A percentile compares a stretch with the other conserved stretches of the same genome.
These are phyloP conservation scores for Colletotrichum cordylinicola DNA, from an alignment of 2,329 filamentous ascomycete species.

Conservation along the genomic window DNA sequence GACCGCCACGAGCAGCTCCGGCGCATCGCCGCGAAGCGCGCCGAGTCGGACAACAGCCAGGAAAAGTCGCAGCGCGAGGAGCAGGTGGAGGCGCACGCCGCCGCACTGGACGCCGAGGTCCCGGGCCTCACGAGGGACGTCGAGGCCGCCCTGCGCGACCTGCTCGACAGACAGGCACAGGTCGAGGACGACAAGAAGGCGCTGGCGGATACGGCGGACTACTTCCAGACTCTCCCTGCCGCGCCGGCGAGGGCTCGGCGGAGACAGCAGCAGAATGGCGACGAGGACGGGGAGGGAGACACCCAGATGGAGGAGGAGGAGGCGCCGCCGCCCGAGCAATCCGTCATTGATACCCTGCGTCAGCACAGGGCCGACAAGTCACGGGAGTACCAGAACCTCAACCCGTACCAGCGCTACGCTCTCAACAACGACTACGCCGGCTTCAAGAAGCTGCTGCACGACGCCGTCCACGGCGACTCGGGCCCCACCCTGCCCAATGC, in stretches of 20 bases:
- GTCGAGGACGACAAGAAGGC: conserved; percentile 54
- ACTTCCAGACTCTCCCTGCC: conserved; percentile 14
- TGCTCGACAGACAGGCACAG: conserved; percentile 55
- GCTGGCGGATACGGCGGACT: conserved; percentile 36
- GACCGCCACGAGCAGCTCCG: conserved; percentile 40
- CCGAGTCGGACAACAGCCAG: conserved; percentile 36
- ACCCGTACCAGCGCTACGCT: conserved; percentile 54
- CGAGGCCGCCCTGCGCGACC: conserved; percentile 51
- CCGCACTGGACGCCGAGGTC: conserved; percentile 44
- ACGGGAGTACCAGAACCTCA: conserved; percentile 47
- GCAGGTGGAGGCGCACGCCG: conserved; percentile 43
- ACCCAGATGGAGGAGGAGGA: conserved; percentile 9
- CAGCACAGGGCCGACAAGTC: conserved; percentile 41
- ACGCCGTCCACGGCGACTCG: conserved; percentile 53
- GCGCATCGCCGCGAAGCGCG: conserved; percentile 37
- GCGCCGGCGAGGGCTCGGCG: conserved; percentile 2
- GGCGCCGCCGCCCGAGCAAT: conserved; percentile 21
- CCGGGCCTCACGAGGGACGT: conserved; percentile 47
- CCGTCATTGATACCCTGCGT: conserved; percentile 39
- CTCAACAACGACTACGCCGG: conserved; percentile 62
- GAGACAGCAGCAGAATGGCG: conserved; percentile 22
- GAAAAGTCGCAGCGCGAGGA: conserved; percentile 40
- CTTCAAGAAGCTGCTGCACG: conserved; percentile 66
- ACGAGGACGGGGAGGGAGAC: conserved; percentile 27
- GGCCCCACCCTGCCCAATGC: conserved; percentile 58